Evolutionary conservation across 2,329 filamentous ascomycete species (phyloP).

Genomic region (Aspergillus felis): DNA sequence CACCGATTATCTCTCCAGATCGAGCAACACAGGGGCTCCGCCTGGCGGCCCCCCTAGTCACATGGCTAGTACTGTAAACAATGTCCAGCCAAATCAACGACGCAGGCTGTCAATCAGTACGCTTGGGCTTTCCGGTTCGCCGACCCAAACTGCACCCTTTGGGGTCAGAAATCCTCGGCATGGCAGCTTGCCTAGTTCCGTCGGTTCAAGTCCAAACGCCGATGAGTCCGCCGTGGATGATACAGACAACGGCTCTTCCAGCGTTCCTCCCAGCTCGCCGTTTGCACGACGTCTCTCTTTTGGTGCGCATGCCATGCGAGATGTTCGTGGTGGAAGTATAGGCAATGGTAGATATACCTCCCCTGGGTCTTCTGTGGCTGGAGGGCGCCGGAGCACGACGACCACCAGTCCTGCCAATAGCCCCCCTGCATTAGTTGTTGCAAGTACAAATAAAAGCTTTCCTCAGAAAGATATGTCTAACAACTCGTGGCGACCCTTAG

Average conservation of each 20-base stretch:
- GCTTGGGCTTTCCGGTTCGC: conserved; percentile 69
- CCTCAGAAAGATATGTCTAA: conserved; percentile 40
- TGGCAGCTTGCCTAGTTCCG: conserved; percentile 65
- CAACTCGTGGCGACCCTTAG: conserved; percentile 51
- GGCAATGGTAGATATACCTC: conserved; percentile 56
- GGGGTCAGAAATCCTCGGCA: conserved; percentile 54
- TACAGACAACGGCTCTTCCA: conserved; percentile 57
- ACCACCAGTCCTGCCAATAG: conserved; percentile 18
- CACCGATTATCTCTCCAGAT: conserved; percentile 38
- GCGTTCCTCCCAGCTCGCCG: conserved; percentile 64
- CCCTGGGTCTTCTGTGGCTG: conserved; percentile 24
- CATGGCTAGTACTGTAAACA: conserved; percentile 49
- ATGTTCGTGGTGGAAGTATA: conserved; percentile 64
- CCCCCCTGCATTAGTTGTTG: conserved; percentile 23
- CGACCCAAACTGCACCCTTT: conserved; percentile 51
- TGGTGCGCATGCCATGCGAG: conserved; percentile 72
- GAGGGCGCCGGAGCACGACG: conserved; percentile 24
- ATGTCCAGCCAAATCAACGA: conserved; percentile 48
- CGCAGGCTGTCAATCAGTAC: conserved; percentile 72
- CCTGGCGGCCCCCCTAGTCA: conserved; percentile 36
- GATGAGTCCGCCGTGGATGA: conserved; percentile 58
- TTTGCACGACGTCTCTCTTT: conserved; percentile 80
- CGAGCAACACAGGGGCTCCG: conserved; percentile 18
- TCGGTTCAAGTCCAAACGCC: conserved; percentile 39
- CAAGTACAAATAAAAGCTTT: conserved; percentile 35